Base-by-base conservation (phyloP, 2,329 filamentous ascomycete genomes). In the Fusarium tanahbumbuense region DNA sequence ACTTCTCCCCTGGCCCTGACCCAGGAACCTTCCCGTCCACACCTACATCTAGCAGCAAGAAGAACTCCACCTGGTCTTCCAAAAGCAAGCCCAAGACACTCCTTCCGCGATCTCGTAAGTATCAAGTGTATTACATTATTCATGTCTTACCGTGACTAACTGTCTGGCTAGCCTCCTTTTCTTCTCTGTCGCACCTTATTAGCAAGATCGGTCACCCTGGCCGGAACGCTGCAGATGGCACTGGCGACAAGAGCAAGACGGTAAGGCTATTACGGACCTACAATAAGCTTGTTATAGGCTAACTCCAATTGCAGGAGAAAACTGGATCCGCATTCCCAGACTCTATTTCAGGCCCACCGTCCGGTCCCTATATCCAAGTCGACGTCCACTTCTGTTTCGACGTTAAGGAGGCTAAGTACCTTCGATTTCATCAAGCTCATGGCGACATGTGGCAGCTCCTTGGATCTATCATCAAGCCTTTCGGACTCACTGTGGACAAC, bases 361-460 rank as follows among this genome's bases (percentile, higher is more conserved):
- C 55, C 16, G 52, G 67, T 12, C 66, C 50, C 32, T 86, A 84
- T 73, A 85, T 93, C 7, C 93, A 96, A 72, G 83, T 95, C 27
- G 93, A 96, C 75, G 77, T 95, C 2, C 84, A 87, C 30, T 76
- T 90, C 25, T 89, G 85, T 60, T 3, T 81, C 78, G 3, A 67
- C 79, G 1, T 75, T 80, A 72, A 78, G 56, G 84, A 53, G 22
- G 54, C 87, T 67, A 81, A 83, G 30, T 95, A 92, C 92, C 83
- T 85, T 40, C 78, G 88, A 6, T 93, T 94, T 79, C 88, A 88
- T 70, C 84, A 91, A 41, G 86, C 88, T 1, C 92, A 95, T 72
- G 91, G 91, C n/a, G 92, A 95, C 71, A 60, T 89, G 1, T 89
- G 89, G 85, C 91, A 88, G 63, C 76, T 89, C 11, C 76, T 95